These are phyloP conservation scores for Macroventuria anomochaeta DNA, from an alignment of 2,329 filamentous ascomycete genomes.

Conservation along the genomic window DNA sequence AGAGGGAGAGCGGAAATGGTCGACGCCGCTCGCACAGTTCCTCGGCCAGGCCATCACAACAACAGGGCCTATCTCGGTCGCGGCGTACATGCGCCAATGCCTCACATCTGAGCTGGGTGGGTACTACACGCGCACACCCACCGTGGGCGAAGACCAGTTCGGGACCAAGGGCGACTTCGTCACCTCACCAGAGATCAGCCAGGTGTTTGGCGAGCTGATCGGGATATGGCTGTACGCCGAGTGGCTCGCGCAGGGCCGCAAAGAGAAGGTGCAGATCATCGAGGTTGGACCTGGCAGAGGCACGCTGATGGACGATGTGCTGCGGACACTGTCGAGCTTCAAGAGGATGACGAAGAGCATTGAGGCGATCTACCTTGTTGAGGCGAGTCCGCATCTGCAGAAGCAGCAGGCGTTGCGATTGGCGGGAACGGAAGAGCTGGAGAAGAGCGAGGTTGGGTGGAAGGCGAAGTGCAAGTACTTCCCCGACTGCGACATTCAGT, in stretches of 20 bases:
- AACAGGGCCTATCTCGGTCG: slow-evolving; percentile 89
- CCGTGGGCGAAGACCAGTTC: slow-evolving; percentile 79
- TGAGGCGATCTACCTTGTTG: slow-evolving; percentile 90
- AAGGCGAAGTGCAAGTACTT: slow-evolving; percentile 78
- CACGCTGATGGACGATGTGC: slow-evolving; percentile 95
- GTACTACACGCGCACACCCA: slow-evolving; percentile 83
- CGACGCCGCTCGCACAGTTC: slow-evolving; percentile 87
- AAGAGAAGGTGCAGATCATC: slow-evolving; percentile 80
- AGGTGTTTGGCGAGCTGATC: slow-evolving; percentile 93
- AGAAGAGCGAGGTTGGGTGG: slow-evolving; percentile 75
- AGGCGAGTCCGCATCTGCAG: slow-evolving; percentile 83
- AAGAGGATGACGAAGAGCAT: slow-evolving; percentile 76
- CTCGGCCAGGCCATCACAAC: slow-evolving; percentile 84
- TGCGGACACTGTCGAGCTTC: slow-evolving; percentile 88
- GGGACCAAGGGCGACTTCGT: slow-evolving; percentile 94
- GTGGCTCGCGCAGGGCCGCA: slow-evolving; percentile 89
- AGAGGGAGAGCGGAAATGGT: slow-evolving; percentile 69
- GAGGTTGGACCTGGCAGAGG: slow-evolving; percentile 94
- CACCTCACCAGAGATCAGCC: slow-evolving; percentile 96
- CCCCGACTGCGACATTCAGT: slow-evolving; percentile 73
- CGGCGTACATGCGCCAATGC: slow-evolving; percentile 98
- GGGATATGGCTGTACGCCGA: slow-evolving; percentile 95
- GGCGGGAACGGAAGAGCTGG: slow-evolving; percentile 73
- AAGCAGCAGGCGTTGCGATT: slow-evolving; percentile 80
- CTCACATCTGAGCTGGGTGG: slow-evolving; percentile 88